These are phyloP conservation scores for Pleurotus giganteus DNA, from an alignment of 768 basidiomycete species.

Conservation along the genomic window DNA sequence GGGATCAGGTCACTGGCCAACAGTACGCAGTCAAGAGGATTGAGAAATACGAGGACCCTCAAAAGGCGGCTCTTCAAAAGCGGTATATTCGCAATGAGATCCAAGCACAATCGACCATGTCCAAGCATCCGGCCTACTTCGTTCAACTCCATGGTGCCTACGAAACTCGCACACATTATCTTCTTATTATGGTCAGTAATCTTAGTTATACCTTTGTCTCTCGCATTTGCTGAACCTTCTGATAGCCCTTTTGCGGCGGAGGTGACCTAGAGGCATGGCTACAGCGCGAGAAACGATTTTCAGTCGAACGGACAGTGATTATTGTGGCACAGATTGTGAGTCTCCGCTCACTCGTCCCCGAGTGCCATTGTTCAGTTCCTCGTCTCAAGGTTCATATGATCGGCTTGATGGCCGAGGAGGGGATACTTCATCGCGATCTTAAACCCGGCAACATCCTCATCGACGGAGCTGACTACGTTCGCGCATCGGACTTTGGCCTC, in stretches of 20 bases:
- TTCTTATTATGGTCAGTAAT: neutral
- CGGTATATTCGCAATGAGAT: neutral
- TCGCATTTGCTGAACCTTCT: neutral
- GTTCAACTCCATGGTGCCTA: neutral
- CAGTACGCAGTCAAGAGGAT: constrained; percentile 2
- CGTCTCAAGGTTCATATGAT: neutral
- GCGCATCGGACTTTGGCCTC: neutral
- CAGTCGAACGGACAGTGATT: neutral
- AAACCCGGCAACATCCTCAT: neutral
- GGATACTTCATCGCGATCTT: neutral
- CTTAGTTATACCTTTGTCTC: neutral
- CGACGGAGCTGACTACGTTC: neutral
- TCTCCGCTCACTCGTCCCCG: too few species aligned
- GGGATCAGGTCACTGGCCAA: neutral
- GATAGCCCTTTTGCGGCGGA: neutral
- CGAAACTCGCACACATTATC: neutral
- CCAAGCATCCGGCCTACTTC: neutral
- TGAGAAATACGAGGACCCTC: neutral
- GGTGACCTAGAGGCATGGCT: constrained; percentile 1
- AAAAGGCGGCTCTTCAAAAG: neutral
- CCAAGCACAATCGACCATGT: neutral
- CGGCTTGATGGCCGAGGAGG: neutral
- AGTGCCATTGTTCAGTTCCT: too few species aligned
- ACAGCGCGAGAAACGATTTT: neutral
- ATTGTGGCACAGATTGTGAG: constrained; percentile 1